Conservation (phyloP, 352 stramenopile genomes). For the Pythium rishiriense region DNA sequence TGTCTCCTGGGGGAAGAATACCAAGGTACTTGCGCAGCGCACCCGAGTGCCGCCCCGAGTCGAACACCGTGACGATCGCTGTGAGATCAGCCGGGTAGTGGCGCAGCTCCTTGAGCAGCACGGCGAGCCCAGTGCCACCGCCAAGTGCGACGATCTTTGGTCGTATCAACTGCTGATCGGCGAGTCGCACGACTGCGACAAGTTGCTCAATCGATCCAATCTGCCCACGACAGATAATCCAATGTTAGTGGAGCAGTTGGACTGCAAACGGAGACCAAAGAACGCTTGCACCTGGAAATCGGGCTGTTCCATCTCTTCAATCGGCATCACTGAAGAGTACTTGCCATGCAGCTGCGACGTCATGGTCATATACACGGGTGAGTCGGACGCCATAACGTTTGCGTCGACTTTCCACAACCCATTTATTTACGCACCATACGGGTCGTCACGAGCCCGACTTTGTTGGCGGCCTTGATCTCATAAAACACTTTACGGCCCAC, state of each 20-base stretch:
- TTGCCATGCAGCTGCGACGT: conserved; percentile 72
- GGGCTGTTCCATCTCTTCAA: conserved; percentile 78
- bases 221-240: conserved; percentile 25
- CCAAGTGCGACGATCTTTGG: conserved; percentile 86
- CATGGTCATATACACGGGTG: not conserved
- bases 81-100: conserved; percentile 85
- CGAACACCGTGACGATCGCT: conserved; percentile 87
- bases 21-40: conserved; percentile 80
- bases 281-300: conserved; percentile 62
- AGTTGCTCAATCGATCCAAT: conserved; percentile 82
- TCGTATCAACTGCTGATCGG: conserved; percentile 75
- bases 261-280: not conserved
- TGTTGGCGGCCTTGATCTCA: conserved; percentile 86
- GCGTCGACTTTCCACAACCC: too few relatives aligned
- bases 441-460: conserved; percentile 73
- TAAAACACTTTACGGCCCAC: conserved; percentile 85
- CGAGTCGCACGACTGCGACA: conserved; percentile 68
- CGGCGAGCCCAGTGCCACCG: conserved; percentile 75
- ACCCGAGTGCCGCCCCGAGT: conserved; percentile 81
- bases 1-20: conserved; percentile 81
- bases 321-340: conserved; percentile 84
- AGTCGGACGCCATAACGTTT: too few relatives aligned
- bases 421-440: conserved; percentile 50
- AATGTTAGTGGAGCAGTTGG: not conserved
- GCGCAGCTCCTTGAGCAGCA: conserved; percentile 82